These are phyloP conservation scores for Gloeopeniophorella convolvens DNA, from an alignment of 768 basidiomycete genomes.

Conservation along the genomic window DNA sequence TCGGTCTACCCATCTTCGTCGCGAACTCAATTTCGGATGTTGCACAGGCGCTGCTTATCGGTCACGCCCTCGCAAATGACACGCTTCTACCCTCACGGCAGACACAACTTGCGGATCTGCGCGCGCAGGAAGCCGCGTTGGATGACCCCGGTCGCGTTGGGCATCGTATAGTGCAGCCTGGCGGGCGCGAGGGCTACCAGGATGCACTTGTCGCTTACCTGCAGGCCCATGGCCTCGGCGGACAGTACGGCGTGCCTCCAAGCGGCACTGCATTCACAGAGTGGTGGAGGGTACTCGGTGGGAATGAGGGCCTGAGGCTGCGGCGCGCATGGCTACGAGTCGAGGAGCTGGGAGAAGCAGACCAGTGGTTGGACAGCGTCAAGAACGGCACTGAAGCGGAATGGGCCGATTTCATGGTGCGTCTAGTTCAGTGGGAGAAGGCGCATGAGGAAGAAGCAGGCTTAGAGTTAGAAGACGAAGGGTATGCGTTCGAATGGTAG, in stretches of 20 bases:
- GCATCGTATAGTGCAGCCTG: constrained; percentile 35
- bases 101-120: constrained; percentile 33
- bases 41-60: constrained; percentile 44
- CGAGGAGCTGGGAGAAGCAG: constrained; percentile 30
- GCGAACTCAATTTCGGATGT: constrained; percentile 43
- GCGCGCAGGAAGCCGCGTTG: constrained; percentile 34
- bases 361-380: constrained; percentile 42
- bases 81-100: constrained; percentile 36
- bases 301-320: constrained; percentile 31
- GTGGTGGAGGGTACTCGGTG: constrained; percentile 38
- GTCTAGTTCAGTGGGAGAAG: constrained; percentile 43
- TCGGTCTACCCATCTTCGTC: constrained; percentile 44
- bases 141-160: constrained; percentile 45
- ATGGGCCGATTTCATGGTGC: constrained; percentile 43
- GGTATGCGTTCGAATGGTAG: no score
- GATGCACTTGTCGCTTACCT: constrained; percentile 28
- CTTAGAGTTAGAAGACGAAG: no score
- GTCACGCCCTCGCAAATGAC: constrained; percentile 39
- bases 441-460: constrained; percentile 43
- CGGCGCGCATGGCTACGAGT: constrained; percentile 40
- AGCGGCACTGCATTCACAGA: constrained; percentile 43
- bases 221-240: constrained; percentile 18
- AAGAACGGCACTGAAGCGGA: constrained; percentile 38
- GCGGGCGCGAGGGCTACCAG: constrained; percentile 29
- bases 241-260: constrained; percentile 31